Base-by-base conservation (phyloP, 2,329 filamentous ascomycete genomes). In the Cordyceps tenuipes region DNA sequence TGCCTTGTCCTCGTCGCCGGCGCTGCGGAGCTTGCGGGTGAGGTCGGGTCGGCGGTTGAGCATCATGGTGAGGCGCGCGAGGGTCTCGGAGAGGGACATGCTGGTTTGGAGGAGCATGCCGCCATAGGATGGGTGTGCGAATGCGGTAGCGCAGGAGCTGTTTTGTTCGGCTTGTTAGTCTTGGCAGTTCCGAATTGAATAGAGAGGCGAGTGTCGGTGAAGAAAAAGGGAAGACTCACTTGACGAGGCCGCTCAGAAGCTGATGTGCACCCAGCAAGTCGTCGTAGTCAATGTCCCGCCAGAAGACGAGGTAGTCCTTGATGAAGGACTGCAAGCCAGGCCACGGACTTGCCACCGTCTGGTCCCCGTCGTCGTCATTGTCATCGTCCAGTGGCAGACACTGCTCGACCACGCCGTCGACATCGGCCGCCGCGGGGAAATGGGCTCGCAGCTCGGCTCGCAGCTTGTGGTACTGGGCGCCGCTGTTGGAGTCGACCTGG, bases 31-130 rank as follows among this genome's bases (percentile, higher is more conserved):
- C 66, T 85, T 82, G 43, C 84, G 82, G 54, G 89, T 87, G 50
- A 97, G 77, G 63, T 94, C 87, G 0, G 91, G 91, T 58, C 85
- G 84, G 63, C 87, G 88, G 71, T 93, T 91, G 44, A 97, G 80
- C 56, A 85, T 88, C 77, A 96, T 90, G 29, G 92, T 92, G 60
- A 97, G 81, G 64, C 87, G 86, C 9, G 90, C 88, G 26, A 97
- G 82, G 8, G 90, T 85, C 65, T 88, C 85, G 36, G 89, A 93
- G 57, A 96, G 82, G 34, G 88, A 88, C 66, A 96, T 86, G 69
- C 91, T 89, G 3, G 90, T 91, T 47, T 90, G 87, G 46, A 97
- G 83, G 66, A 97, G 84, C 67, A 96, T 82, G 34, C 87, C 82
- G 36, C 93, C 93, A 70, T 91, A 86, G 13, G 85, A 86, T 1